Base-by-base conservation (phyloP, 2,329 filamentous ascomycete species). In the Trichophyton mentagrophytes region DNA sequence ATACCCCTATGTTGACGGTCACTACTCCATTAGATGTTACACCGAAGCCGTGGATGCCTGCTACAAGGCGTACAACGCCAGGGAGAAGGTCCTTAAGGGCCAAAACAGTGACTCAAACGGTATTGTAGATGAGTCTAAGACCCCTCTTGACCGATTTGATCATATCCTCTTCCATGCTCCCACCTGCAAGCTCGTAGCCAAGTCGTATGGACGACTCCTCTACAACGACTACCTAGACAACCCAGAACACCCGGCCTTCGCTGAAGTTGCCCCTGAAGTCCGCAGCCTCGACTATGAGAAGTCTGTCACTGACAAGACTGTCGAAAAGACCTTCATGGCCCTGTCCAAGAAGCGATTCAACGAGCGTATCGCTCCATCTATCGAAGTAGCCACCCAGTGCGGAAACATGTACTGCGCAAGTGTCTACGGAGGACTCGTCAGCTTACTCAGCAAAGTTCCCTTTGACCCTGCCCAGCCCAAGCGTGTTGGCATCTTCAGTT, bases 251-350 rank as follows among this genome's bases (percentile, higher is more conserved):
- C 75, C 85, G 55, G 79, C 79, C 61, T 93, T 92, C 70, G 82
- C 82, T 63, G 87, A 90, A 66, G 87, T 92, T 42, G 82, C 89
- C 59, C 80, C 85, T 47, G 88, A 91, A 75, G 77, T 92, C 64
- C 84, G 85, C 65, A 86, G 89, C 69, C 80, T 93, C 76, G 85
- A 88, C 71, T 92, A 92, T 75, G 79, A 86, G 70, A 85, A 86
- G 76, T 92, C 89, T 2, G 76, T 93, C 68, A 84, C 83, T 64
- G 89, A 93, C 79, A 91, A 90, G 80, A 82, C 80, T 59, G 82
- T 93, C 44, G 89, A 93, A 80, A 93, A 92, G 84, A 86, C 86
- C 64, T 93, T 93, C 74, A 89, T 93, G 86, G 80, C 72, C 61
- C 80, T 92, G 67, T 86, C 86, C 73, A 92, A 93, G 84, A 91